Evolutionary conservation across 2,329 filamentous ascomycete genomes (phyloP).

Genomic region (Exophiala bonariae): DNA sequence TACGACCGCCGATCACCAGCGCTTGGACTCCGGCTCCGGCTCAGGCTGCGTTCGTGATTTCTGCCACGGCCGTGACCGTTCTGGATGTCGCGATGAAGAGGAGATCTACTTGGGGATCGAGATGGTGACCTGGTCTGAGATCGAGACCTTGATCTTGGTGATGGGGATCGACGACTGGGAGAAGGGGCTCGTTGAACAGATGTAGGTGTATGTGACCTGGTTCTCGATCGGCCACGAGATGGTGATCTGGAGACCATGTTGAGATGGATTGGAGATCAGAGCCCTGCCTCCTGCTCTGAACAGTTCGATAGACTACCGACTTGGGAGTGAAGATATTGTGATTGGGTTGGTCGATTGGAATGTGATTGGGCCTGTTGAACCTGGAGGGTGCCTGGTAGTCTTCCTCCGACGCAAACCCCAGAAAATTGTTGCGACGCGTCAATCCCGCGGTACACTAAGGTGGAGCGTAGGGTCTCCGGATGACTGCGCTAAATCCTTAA

Average conservation of each 20-base stretch:
- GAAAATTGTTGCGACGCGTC: too few relatives aligned
- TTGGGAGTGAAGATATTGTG: too few relatives aligned
- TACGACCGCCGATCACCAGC: conserved; percentile 38
- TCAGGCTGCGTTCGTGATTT: conserved; percentile 28
- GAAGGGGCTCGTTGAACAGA: conserved; percentile 21
- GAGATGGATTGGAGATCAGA: not conserved
- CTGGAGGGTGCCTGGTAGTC: too few relatives aligned
- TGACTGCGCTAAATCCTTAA: too few relatives aligned
- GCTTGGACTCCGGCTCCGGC: conserved; percentile 40
- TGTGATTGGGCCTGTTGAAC: too few relatives aligned
- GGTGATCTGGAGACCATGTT: conserved; percentile 25
- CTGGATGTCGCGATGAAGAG: conserved; percentile 24
- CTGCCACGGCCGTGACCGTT: conserved; percentile 29
- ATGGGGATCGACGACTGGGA: conserved; percentile 36
- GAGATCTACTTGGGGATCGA: conserved; percentile 32
- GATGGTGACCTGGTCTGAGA: conserved; percentile 4
- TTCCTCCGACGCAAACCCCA: too few relatives aligned
- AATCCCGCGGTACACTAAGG: too few relatives aligned
- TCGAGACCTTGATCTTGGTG: conserved; percentile 31
- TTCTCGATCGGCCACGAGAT: conserved; percentile 27
- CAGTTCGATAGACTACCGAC: too few relatives aligned
- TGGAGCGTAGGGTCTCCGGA: too few relatives aligned
- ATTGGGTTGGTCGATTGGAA: too few relatives aligned
- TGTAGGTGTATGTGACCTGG: conserved; percentile 25
- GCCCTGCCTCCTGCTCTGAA: too few relatives aligned